Evolutionary conservation across 2,329 filamentous ascomycete species (phyloP).

Genomic region (Exophiala oligosperma): DNA sequence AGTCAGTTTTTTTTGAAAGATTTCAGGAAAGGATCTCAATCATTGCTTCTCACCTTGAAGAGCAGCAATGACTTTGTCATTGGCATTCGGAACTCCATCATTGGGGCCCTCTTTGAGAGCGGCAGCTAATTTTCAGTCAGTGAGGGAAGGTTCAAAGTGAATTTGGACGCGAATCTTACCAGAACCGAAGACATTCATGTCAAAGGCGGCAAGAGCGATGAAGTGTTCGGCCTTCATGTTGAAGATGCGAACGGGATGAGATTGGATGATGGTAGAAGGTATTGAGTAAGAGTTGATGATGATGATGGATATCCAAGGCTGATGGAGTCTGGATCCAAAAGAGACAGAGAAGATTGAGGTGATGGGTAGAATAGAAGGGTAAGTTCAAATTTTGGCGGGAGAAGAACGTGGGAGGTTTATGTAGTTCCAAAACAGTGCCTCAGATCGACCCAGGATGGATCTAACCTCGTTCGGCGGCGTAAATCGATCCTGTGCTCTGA

Average conservation of each 20-base stretch:
- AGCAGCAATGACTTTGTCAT: conserved; percentile 13
- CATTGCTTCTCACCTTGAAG: conserved; percentile 16
- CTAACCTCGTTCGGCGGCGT: neutral
- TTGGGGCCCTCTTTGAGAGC: neutral
- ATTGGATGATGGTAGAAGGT: conserved; percentile 14
- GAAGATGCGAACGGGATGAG: conserved; percentile 14
- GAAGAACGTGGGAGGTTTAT: conserved; percentile 3
- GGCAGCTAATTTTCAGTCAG: conserved; percentile 16
- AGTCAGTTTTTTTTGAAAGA: conserved; percentile 1
- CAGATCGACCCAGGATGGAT: neutral
- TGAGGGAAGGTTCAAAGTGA: neutral
- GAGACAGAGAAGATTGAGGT: conserved; percentile 11
- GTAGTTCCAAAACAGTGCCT: conserved; percentile 3
- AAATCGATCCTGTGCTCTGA: neutral
- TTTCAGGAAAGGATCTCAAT: neutral
- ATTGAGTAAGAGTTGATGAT: conserved; percentile 20
- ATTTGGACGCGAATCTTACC: conserved; percentile 11
- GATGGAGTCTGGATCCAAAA: conserved; percentile 25
- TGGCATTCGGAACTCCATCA: conserved; percentile 1
- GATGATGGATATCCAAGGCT: conserved; percentile 26
- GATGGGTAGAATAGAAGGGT: conserved; percentile 17
- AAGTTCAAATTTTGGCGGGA: conserved; percentile 12
- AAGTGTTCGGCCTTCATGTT: conserved; percentile 26
- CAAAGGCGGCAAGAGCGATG: conserved; percentile 10
- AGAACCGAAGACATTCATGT: conserved; percentile 9